Base-by-base conservation (phyloP, 257 asterid genomes). In the Gentiana dahurica region DNA sequence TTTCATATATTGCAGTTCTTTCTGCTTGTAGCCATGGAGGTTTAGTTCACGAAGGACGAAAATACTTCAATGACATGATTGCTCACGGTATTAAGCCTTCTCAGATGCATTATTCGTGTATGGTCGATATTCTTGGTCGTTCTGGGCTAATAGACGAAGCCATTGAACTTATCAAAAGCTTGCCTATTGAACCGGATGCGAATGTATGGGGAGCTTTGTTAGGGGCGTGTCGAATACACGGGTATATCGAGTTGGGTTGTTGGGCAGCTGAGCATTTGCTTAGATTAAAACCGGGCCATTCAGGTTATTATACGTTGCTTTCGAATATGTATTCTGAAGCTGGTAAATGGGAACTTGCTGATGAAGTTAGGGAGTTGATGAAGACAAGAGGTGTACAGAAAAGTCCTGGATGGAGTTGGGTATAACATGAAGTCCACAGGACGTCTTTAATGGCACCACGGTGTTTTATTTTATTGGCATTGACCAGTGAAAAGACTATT, bases 321-420 rank as follows among this genome's bases (percentile, higher is more conserved):
- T 73, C 90, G 37, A 87, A 85, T 52, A 82, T 87, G 93, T 81
- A 85, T 41, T 83, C 86, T 0, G 95, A 82, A 65, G 87, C 86
- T 4, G 95, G 95, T 63, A 81, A 74, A 61, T 85, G 87, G 89
- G 77, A 79, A 6, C 93, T 84, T 61, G 89, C 96, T 1, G 95
- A 80, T 75, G 55, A 75, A 52, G 64, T 84, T 58, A 75, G 93
- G 71, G 81, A 79, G 34, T 47, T 82, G 80, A 85, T 87, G 95
- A 71, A 55, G 53, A n/a, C 41, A 55, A 77, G 82, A 68, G 77
- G 81, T 41, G 87, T 84, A 44, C 72, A 75, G 82, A 87, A 84
- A 75, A 80, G 67, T 56, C 96, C 93, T 36, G 95, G 93, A 12
- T 79, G 81, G 62, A 87, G 96, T 77, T 84, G 95, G 93, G 79